Percentiles rank a stretch among this genome's conserved stretches.
Evolutionary conservation across 2,329 filamentous ascomycete genomes (phyloP).

Genomic region (Magnaporthiopsis incrustans): DNA sequence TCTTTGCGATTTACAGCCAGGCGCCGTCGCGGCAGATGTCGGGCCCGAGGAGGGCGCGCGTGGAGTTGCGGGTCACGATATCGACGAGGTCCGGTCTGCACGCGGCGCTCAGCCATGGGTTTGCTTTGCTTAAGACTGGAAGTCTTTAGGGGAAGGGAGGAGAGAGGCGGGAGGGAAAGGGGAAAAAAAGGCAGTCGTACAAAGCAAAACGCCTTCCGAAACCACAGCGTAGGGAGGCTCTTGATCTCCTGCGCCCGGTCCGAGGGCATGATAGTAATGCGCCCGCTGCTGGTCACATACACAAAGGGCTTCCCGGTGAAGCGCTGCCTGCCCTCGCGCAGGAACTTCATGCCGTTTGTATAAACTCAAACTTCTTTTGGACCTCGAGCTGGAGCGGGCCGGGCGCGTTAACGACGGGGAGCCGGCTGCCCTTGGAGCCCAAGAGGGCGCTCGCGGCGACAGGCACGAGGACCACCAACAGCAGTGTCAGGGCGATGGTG

Average conservation of each 20-base stretch:
- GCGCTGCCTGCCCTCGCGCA: background rate
- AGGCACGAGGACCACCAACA: background rate
- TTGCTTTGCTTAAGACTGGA: no score
- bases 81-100: no score
- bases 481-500: background rate
- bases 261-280: background rate
- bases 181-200: background rate
- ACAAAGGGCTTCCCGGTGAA: background rate
- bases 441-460: background rate
- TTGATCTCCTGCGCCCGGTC: slow-evolving; percentile 1
- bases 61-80: no score
- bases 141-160: no score
- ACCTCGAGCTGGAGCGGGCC: background rate
- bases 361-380: background rate
- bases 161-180: no score
- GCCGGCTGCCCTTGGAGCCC: background rate
- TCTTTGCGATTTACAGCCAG: no score
- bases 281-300: background rate
- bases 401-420: background rate
- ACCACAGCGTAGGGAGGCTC: background rate
- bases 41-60: no score
- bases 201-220: background rate
- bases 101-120: no score
- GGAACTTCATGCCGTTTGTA: background rate
- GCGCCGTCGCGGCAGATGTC: no score